Evolutionary conservation across 345 rosid genomes (phyloP), one percentile per base, ranked within the genome.

Genomic region (Isatis tinctoria): DNA sequence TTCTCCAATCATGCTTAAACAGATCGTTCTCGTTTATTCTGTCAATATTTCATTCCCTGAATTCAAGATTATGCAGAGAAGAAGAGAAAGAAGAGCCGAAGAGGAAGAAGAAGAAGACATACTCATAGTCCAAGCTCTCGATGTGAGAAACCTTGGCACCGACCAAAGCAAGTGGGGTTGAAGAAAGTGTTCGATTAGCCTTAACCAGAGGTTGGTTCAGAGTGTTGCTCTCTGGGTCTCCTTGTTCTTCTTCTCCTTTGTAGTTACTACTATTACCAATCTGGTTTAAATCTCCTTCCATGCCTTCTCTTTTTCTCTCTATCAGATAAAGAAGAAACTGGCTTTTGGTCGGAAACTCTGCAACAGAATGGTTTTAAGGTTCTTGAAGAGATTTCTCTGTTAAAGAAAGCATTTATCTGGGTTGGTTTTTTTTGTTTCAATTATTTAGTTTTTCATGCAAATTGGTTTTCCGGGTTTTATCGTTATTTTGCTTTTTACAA

Each of bases 1-100:
- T 87, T 77, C 98, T 88, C 98, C 98, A 91, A 51, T 93, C 98
- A 70, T 93, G 97, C 81, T 91, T 93, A 84, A 93, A 93, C 72
- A 93, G 61, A 80, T 89, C 98, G 53, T 89, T 93, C 73, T 93
- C 98, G 75, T 91, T 91, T 73, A 91, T 91, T 82, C 98, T 93
- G 86, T 77, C 78, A 62, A 18, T 17, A 28, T 32, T 3, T 51
- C 65, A 66, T 28, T 13, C 52, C 27, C 8, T 17, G 64, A 43
- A 22, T 13, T 47, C 48, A 69, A 59, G 18, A 10, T 3, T 67
- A 16, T 14, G 9, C 24, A 57, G 39, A 32, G 22, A 30, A 64
- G 22, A 47, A 58, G 41, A 61, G 4, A 18, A 65, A 44, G 33
- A 63, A 10, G 20, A n/a, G n/a, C n/a, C n/a, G 33, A 30, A 30